Conservation (phyloP, 2,329 filamentous ascomycete species). For the Epichloe amarillans region DNA sequence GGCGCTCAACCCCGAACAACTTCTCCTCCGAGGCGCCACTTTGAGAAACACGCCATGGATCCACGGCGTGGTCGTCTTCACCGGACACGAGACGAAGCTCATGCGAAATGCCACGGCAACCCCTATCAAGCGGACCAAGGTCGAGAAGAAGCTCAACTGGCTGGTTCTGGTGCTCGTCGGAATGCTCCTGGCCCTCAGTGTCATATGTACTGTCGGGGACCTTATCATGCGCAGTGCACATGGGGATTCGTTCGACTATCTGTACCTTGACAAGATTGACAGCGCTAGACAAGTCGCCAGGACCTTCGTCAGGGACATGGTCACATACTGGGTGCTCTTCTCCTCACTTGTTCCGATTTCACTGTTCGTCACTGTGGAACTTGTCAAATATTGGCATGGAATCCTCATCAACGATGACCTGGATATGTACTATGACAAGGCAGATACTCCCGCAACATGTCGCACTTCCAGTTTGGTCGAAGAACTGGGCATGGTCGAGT, state of each 20-base stretch:
- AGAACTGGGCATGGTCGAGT: constrained; percentile 95
- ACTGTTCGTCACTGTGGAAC: constrained; percentile 90
- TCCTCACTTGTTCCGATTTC: constrained; percentile 95
- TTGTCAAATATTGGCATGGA: constrained; percentile 98
- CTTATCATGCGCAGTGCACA: constrained; percentile 61
- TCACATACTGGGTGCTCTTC: constrained; percentile 97
- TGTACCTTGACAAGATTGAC: constrained; percentile 51
- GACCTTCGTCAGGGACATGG: constrained; percentile 85
- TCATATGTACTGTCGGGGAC: constrained; percentile 85
- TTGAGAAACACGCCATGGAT: constrained; percentile 95
- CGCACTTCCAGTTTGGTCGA: constrained; percentile 93
- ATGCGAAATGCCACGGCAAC: constrained; percentile 97
- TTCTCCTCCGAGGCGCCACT: constrained; percentile 84
- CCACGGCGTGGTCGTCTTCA: constrained; percentile 87
- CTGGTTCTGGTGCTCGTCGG: constrained; percentile 83
- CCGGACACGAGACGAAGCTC: constrained; percentile 90
- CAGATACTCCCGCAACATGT: constrained; percentile 89
- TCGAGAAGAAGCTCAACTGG: constrained; percentile 85
- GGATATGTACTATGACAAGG: constrained; percentile 95
- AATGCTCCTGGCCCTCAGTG: constrained; percentile 71
- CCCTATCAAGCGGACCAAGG: constrained; percentile 93
- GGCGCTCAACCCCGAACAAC: constrained; percentile 78
- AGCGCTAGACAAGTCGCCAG: constrained; percentile 42
- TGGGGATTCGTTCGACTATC: constrained; percentile 53
- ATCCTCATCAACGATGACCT: constrained; percentile 95